Evolutionary conservation across 257 asterid species (phyloP).

Genomic region (Solanum tacnaense): DNA sequence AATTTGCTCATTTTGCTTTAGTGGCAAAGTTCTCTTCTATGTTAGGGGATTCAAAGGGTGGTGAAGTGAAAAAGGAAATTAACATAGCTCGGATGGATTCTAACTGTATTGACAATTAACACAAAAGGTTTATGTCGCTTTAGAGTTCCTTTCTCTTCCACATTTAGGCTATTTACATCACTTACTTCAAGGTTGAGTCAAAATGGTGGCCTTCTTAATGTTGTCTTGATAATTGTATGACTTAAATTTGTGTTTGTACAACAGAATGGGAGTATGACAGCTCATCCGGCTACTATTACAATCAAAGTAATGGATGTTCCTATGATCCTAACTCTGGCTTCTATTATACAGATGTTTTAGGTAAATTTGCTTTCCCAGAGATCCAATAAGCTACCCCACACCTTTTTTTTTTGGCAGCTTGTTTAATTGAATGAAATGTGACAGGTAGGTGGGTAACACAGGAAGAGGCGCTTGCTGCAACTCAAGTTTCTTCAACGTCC

Average conservation of each 20-base stretch:
- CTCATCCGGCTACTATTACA: conserved; percentile 77
- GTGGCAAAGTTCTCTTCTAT: neutral
- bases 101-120: neutral
- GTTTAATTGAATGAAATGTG: neutral
- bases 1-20: neutral
- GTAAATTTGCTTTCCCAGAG: conserved; percentile 22
- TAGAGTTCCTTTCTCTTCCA: neutral
- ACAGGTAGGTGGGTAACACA: conserved; percentile 90
- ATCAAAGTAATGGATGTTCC: conserved; percentile 43
- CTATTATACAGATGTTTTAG: conserved; percentile 81
- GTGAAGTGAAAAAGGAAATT: neutral
- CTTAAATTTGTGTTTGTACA: conserved; percentile 1
- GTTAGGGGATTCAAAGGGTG: neutral
- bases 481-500: conserved; percentile 36
- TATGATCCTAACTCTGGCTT: conserved; percentile 94
- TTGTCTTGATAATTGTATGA: neutral
- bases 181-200: neutral
- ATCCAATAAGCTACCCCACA: neutral
- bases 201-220: neutral
- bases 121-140: neutral
- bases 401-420: neutral
- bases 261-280: conserved; percentile 83
- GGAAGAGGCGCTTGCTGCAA: conserved; percentile 69
- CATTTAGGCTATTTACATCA: neutral
- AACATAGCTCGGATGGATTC: neutral